Conservation (phyloP, 306 rosid species). For the Morella rubra region DNA sequence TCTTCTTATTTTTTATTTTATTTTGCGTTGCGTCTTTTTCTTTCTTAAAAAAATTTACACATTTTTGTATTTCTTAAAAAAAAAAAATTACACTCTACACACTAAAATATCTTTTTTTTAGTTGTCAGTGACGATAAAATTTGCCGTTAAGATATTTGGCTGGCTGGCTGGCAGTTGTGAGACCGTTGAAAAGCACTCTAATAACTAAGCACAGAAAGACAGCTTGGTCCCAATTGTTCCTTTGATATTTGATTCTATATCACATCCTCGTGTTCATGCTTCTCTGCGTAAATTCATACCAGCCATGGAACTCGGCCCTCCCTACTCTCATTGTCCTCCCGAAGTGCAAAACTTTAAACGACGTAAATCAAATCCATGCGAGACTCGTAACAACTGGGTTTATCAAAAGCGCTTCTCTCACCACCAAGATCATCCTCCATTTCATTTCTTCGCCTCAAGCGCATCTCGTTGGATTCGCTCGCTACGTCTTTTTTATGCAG, state of each 20-base stretch:
- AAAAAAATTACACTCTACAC: too few relatives aligned
- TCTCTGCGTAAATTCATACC: slow-evolving; percentile 48
- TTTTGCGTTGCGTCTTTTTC: too few relatives aligned
- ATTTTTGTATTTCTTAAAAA: too few relatives aligned
- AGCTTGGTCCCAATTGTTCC: background rate
- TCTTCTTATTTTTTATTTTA: too few relatives aligned
- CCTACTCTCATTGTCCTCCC: slow-evolving; percentile 44
- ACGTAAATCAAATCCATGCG: slow-evolving; percentile 62
- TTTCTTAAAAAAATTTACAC: too few relatives aligned
- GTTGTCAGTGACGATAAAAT: too few relatives aligned
- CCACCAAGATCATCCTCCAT: slow-evolving; percentile 54
- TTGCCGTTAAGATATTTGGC: too few relatives aligned
- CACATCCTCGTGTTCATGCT: slow-evolving; percentile 40
- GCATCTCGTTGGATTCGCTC: slow-evolving; percentile 62
- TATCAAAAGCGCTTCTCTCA: slow-evolving; percentile 35
- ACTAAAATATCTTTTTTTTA: too few relatives aligned
- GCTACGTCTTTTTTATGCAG: slow-evolving; percentile 55
- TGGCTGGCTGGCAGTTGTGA: too few relatives aligned
- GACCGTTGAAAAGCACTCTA: too few relatives aligned
- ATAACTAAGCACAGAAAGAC: too few relatives aligned
- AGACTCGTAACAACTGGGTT: slow-evolving; percentile 54
- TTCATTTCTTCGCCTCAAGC: slow-evolving; percentile 62
- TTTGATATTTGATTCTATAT: background rate
- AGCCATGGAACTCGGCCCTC: slow-evolving; percentile 53
- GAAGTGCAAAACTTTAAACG: slow-evolving; percentile 52